phyloP scores from a whole-genome alignment of 768 basidiomycete genomes.

The Sutorius australiensis region DNA sequence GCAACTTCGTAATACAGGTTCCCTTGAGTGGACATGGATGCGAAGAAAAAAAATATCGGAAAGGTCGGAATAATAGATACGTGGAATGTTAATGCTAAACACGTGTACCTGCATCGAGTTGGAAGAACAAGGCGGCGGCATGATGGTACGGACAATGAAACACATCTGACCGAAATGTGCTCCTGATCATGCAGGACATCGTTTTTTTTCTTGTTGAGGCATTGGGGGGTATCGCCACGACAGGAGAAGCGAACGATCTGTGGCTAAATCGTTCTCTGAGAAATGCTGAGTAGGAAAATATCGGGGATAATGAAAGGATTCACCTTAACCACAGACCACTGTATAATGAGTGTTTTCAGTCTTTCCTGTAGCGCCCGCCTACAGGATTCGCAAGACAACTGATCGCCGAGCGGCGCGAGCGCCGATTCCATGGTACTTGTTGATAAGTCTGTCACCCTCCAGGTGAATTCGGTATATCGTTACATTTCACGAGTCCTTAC shows the following conservation, averaged over 20 bases:
- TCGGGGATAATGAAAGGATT: neutral
- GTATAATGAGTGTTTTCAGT: conserved; percentile 61
- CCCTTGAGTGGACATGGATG: conserved; percentile 3
- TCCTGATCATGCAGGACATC: neutral
- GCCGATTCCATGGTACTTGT: conserved; percentile 69
- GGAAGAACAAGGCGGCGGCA: neutral
- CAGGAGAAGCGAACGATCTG: neutral
- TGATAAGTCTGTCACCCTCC: conserved; percentile 55
- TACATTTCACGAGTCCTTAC: conserved; percentile 37
- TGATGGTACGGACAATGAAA: conserved; percentile 3
- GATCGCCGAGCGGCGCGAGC: conserved; percentile 63
- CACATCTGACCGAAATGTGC: neutral
- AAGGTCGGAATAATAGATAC: neutral
- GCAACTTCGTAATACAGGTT: conserved; percentile 8
- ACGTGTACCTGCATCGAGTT: conserved; percentile 1
- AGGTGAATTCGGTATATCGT: conserved; percentile 1
- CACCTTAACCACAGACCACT: conserved; percentile 81
- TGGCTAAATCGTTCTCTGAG: conserved; percentile 54
- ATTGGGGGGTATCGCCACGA: conserved; percentile 4
- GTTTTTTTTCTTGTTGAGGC: neutral
- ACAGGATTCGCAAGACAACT: conserved; percentile 68
- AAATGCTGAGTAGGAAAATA: conserved; percentile 5
- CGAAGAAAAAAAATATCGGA: neutral
- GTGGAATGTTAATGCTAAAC: neutral
- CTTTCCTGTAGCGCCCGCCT: conserved; percentile 58